Conservation (phyloP, 164 flowering plant genomes). For the Brasenia schreberi region DNA sequence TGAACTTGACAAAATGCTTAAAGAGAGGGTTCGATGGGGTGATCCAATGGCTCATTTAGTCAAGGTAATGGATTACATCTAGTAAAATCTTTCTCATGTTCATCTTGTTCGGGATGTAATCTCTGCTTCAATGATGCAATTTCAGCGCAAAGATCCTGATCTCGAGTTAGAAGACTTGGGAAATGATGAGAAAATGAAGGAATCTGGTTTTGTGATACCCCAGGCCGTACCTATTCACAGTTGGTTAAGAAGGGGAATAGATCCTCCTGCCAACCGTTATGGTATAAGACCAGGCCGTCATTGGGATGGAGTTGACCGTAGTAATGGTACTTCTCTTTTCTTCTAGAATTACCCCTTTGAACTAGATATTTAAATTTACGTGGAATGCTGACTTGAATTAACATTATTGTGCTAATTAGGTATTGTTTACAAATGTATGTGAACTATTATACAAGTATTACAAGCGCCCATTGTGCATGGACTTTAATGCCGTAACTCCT, state of each 20-base stretch:
- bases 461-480: too few relatives aligned
- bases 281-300: slow-evolving; percentile 73
- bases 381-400: too few relatives aligned
- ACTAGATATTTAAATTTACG: too few relatives aligned
- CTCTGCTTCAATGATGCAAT: background rate
- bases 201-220: slow-evolving; percentile 80
- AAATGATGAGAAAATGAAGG: slow-evolving; percentile 75
- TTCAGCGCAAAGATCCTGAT: slow-evolving; percentile 47
- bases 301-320: slow-evolving; percentile 98
- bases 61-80: slow-evolving; percentile 22
- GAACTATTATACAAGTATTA: too few relatives aligned
- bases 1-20: slow-evolving; percentile 74
- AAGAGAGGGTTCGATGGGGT: slow-evolving; percentile 80
- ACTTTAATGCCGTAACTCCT: too few relatives aligned
- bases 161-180: slow-evolving; percentile 45
- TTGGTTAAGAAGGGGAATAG: slow-evolving; percentile 77
- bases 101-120: background rate
- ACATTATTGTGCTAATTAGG: too few relatives aligned
- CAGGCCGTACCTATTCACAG: slow-evolving; percentile 85
- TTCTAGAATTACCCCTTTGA: too few relatives aligned
- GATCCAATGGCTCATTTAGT: slow-evolving; percentile 97
- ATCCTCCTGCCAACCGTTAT: slow-evolving; percentile 74
- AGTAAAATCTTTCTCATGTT: background rate
- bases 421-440: too few relatives aligned
- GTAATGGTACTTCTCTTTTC: slow-evolving; percentile 38